These are phyloP conservation scores for Waltergamsia citrina DNA, from an alignment of 2,329 filamentous ascomycete genomes.

Conservation along the genomic window DNA sequence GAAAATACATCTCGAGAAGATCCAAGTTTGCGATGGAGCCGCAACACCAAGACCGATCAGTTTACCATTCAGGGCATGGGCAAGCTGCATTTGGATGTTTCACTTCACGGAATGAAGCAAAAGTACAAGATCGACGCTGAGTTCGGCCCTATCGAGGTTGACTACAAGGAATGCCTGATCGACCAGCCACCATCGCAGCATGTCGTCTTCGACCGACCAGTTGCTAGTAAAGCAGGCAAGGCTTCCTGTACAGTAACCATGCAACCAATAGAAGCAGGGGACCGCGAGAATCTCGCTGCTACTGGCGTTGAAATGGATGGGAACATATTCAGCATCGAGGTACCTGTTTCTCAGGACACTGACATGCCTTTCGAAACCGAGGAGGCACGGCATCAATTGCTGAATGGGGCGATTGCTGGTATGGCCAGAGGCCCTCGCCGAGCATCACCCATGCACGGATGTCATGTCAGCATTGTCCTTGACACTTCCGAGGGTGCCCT, in stretches of 20 bases:
- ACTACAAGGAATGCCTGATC: constrained; percentile 79
- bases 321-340: constrained; percentile 55
- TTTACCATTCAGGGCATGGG: constrained; percentile 95
- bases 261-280: constrained; percentile 43
- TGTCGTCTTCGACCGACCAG: constrained; percentile 64
- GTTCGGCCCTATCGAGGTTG: constrained; percentile 90
- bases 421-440: constrained; percentile 77
- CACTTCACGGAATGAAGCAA: constrained; percentile 75
- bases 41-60: constrained; percentile 85
- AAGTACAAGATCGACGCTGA: constrained; percentile 80
- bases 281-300: constrained; percentile 22
- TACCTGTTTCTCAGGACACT: constrained; percentile 20
- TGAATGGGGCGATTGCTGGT: constrained; percentile 75
- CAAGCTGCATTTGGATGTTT: constrained; percentile 89
- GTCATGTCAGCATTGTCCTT: constrained; percentile 60
- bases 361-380: constrained; percentile 30
- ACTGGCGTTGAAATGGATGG: constrained; percentile 50
- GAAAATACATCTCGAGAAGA: constrained; percentile 80
- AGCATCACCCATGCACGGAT: constrained; percentile 70
- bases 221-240: constrained; percentile 71
- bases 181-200: constrained; percentile 45
- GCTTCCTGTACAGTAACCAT: constrained; percentile 65
- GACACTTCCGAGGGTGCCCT: constrained; percentile 47
- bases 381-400: constrained; percentile 48
- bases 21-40: constrained; percentile 75